Evolutionary conservation across 495 filamentous ascomycete genomes (phyloP).

Genomic region (Pseudoneurospora amorphoporcata): DNA sequence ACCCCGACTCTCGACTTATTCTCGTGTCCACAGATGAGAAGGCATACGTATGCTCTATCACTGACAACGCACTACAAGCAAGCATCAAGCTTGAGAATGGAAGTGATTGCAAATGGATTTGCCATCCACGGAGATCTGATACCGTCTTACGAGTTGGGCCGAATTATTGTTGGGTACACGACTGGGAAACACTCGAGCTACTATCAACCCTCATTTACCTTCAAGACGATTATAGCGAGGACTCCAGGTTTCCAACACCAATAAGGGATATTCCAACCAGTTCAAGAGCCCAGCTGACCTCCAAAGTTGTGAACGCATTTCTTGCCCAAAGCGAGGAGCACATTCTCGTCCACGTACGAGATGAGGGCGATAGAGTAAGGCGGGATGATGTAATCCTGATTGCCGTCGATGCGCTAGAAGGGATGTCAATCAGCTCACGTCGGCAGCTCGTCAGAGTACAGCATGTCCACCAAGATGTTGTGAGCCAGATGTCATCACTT

Average conservation of each 20-base stretch:
- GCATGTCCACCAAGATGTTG: not conserved
- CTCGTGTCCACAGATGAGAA: not conserved
- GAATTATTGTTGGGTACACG: not conserved
- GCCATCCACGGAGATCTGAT: not conserved
- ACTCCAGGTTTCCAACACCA: not conserved
- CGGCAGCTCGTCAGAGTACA: not conserved
- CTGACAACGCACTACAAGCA: not conserved
- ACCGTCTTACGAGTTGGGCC: not conserved
- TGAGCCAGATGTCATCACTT: not conserved
- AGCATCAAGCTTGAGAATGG: not conserved
- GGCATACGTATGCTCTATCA: not conserved
- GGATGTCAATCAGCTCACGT: not conserved
- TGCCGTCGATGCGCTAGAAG: not conserved
- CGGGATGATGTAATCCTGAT: not conserved
- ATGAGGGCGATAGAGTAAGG: not conserved
- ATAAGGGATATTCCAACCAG: not conserved
- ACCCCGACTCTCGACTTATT: not conserved
- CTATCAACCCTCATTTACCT: not conserved
- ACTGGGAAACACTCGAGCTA: not conserved
- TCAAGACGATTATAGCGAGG: not conserved
- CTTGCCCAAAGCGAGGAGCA: not conserved
- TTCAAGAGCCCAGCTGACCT: not conserved
- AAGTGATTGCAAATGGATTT: not conserved
- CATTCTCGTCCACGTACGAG: not conserved
- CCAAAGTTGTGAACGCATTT: not conserved